Base-by-base conservation (phyloP, 2,329 filamentous ascomycete species). In the Hymenoscyphus infarciens region DNA sequence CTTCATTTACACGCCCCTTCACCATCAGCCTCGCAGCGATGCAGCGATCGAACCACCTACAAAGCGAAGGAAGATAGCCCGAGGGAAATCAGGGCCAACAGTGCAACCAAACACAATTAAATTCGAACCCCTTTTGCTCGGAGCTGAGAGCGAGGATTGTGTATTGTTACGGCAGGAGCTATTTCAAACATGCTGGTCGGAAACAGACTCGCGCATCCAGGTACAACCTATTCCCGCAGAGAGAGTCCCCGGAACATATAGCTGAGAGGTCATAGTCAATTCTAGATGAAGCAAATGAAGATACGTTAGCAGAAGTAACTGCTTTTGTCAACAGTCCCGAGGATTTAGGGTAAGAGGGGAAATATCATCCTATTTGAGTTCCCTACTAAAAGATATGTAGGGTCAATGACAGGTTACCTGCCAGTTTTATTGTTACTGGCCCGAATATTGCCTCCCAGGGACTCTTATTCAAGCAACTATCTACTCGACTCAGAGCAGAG, bases 391-490 rank as follows among this genome's bases (percentile, higher is more conserved):
- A 49, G 59, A 13, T 55, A 15, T 53, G 59, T 56, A 68, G 66
- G 62, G 61, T 58, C n/a, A 62, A 42, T 38, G 60, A 66, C 19
- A 69, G 55, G 61, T 57, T 72, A 82, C 86, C 88, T 0, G 83
- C 88, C 7, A 88, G 84, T 1, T 87, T 94, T 68, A 86, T 94
- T 68, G 83, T 91, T 63, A 90, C 89, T 8, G 91, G 91, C 0
- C 89, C 91, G 7, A 92, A 91, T 67, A 88, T 92, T 68, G 87
- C 89, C 39, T 89, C 88, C 1, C 89, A 92, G 73, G 84, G 86
- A 52, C 79, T 89, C 13, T 80, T 93, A n/a, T 92, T 92, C 68
- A 80, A 85, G 63, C 88, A 91, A 73, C 77, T 93, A 11, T 82
- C 84, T 13, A 82, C 84, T 63, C 77, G 76, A n/a, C 76, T 87